Conservation (phyloP, 257 asterid species). For the Solanum neorickii region DNA sequence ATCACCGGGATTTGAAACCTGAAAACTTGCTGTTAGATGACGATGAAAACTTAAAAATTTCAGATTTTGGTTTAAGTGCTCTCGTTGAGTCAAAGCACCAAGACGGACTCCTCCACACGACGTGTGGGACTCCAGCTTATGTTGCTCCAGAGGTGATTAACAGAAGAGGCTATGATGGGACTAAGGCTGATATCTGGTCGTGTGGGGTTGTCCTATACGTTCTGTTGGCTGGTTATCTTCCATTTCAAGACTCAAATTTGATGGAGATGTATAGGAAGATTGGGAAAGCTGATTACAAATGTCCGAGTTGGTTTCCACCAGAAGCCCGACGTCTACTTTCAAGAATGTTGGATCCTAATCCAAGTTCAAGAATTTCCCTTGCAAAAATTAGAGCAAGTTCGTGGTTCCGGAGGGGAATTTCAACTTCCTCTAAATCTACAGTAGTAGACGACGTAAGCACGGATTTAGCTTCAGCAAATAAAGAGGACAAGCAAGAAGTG, state of each 20-base stretch:
- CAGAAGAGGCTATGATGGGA: constrained; percentile 75
- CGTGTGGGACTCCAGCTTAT: constrained; percentile 83
- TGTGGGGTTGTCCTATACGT: constrained; percentile 78
- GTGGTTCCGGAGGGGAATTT: constrained; percentile 48
- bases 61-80: constrained; percentile 83
- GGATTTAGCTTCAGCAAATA: constrained; percentile 12
- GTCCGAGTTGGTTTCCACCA: constrained; percentile 58
- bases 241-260: constrained; percentile 64
- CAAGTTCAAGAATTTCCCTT: constrained; percentile 44
- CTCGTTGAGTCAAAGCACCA: constrained; percentile 45
- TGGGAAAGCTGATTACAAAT: constrained; percentile 44
- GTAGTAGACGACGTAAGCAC: constrained; percentile 19
- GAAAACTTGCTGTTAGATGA: constrained; percentile 72
- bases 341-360: constrained; percentile 64
- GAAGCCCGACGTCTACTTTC: constrained; percentile 39
- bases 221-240: constrained; percentile 63
- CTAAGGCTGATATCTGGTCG: constrained; percentile 69
- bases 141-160: constrained; percentile 80
- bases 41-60: constrained; percentile 46
- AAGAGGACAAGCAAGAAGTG: constrained; percentile 10
- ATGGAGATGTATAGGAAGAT: constrained; percentile 80
- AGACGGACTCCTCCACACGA: constrained; percentile 79
- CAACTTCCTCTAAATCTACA: constrained; percentile 8
- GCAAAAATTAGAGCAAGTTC: constrained; percentile 36
- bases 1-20: constrained; percentile 76